Base-by-base conservation (phyloP, 805 yeast genomes). In the Sporopachydermia lactativora region DNA sequence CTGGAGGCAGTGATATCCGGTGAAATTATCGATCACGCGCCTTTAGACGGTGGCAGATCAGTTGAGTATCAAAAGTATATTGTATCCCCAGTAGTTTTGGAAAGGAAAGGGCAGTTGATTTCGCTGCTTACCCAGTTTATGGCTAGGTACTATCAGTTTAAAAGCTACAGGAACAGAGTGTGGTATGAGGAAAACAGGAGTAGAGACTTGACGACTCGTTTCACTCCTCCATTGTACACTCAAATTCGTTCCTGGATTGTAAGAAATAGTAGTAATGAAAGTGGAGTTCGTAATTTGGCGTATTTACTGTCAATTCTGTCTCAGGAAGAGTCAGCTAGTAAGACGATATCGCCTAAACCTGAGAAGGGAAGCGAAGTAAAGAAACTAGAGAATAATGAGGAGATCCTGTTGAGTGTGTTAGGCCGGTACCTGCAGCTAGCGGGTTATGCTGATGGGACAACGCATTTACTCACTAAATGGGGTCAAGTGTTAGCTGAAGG, bases 101-200 rank as follows among this genome's bases (percentile, higher is more conserved):
- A 39, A 3, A 56, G 74, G 42, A 71, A 80, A 42, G 77, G 79
- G 41, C 67, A 70, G 49, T 76, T 77, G 41, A 64, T 83, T 42
- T 78, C 79, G 47, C 60, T 83, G 39, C 59, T 88, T 16, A 74
- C 94, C 13, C 77, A 74, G 48, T 71, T 78, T 17, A 68, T 86
- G 49, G 78, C 84, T 47, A 76, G 97, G 54, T 89, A 83, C 59
- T 85, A 76, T 55, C 96, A 88, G 54, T 78, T 72, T 44, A 81
- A 79, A 53, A 74, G 70, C 42, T 66, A 83, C 34, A 61, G 66
- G 36, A 71, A 70, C 17, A 55, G 61, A 14, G 71, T 61, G 44
- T 79, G 81, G 79, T 79, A 65, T 60, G 68, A 74, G 46, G 54
- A 59, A 14, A 43, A 50, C 36, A 41, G 49, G 5, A 53, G 58